Conservation (phyloP, 1,284 basidiomycete species). For the Sutorius eximius region DNA sequence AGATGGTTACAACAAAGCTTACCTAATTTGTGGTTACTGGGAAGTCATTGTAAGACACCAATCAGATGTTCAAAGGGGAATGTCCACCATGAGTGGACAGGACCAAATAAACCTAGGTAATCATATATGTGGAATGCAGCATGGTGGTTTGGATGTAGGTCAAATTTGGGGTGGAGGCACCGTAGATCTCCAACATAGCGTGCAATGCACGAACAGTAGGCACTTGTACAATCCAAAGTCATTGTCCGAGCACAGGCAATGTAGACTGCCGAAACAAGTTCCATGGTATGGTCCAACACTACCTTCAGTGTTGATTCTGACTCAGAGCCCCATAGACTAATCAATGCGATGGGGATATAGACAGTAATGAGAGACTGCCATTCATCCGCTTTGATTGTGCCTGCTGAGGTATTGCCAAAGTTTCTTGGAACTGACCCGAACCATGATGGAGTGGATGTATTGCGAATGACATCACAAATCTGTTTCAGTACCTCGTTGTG, state of each 20-base stretch:
- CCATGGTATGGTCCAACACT: no score
- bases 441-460: no score
- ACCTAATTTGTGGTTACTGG: constrained; percentile 37
- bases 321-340: no score
- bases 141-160: constrained; percentile 36
- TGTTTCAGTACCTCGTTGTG: no score
- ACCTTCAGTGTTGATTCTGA: no score
- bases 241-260: constrained; percentile 3
- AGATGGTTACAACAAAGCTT: not conserved
- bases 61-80: constrained; percentile 39
- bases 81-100: constrained; percentile 36
- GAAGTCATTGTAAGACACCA: constrained; percentile 33
- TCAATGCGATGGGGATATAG: no score
- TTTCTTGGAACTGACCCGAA: no score
- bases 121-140: constrained; percentile 35
- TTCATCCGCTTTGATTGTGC: no score
- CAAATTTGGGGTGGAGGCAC: constrained; percentile 14
- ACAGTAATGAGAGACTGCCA: no score
- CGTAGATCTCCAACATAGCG: constrained; percentile 9
- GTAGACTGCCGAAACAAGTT: no score
- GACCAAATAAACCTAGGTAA: constrained; percentile 35
- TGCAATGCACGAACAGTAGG: constrained; percentile 4
- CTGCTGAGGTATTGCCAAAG: no score
- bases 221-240: not conserved
- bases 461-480: no score